Conservation (phyloP, 371 early-diverging fungal genomes). For the Rhizopus sp. region DNA sequence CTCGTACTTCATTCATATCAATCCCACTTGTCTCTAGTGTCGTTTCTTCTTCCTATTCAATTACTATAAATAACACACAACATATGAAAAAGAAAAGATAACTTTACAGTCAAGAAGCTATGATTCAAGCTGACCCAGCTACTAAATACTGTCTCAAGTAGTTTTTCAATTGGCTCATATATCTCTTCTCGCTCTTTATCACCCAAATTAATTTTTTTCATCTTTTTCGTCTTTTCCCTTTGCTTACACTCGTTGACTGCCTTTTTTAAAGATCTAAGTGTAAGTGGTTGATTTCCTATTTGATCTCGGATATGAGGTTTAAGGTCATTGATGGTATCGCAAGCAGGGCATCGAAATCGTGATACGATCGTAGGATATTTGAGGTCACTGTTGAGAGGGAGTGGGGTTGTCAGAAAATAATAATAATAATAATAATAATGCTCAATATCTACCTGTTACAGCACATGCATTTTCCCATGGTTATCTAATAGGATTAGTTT, state of each 20-base stretch:
- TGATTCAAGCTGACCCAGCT: constrained; percentile 73
- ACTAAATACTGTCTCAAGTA: constrained; percentile 64
- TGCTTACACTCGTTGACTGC: constrained; percentile 37
- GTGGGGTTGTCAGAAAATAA: neutral
- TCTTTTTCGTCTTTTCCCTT: constrained; percentile 28
- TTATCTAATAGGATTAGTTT: constrained; percentile 3
- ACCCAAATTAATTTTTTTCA: constrained; percentile 14
- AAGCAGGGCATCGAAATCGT: constrained; percentile 89
- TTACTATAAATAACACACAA: neutral
- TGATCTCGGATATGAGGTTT: constrained; percentile 44
- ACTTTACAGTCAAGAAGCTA: constrained; percentile 69
- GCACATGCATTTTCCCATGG: constrained; percentile 55
- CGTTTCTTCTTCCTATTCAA: constrained; percentile 49
- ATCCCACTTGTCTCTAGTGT: constrained; percentile 70
- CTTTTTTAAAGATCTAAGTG: constrained; percentile 51
- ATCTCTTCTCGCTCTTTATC: constrained; percentile 38
- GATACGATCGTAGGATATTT: constrained; percentile 68
- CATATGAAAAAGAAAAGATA: neutral
- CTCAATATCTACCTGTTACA: constrained; percentile 52
- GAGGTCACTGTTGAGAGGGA: constrained; percentile 53
- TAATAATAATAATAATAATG: neutral
- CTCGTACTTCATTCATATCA: constrained; percentile 65
- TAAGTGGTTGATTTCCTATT: constrained; percentile 43
- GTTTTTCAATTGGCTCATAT: constrained; percentile 55
- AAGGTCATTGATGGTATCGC: constrained; percentile 84